These are phyloP conservation scores for Wallacemonas sp. DNA, from an alignment of 208 protist species.

Conservation along the genomic window DNA sequence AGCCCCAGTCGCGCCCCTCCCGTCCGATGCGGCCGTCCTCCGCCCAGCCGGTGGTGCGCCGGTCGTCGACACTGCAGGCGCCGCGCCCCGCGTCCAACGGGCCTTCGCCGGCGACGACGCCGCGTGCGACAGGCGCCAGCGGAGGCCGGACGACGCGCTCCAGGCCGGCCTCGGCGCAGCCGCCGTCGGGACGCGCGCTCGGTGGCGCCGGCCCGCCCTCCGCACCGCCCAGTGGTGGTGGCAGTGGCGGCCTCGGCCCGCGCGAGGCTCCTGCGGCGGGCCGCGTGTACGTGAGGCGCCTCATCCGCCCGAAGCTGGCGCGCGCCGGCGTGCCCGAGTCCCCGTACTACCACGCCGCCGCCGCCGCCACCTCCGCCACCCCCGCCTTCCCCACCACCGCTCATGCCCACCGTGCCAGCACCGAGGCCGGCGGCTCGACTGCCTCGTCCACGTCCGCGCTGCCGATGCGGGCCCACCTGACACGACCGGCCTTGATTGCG, in stretches of 20 bases:
- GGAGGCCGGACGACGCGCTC: too few species aligned
- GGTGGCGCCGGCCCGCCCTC: not conserved
- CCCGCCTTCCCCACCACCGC: not conserved
- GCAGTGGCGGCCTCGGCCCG: not conserved
- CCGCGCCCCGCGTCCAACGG: too few species aligned
- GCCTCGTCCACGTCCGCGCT: not conserved
- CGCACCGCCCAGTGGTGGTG: not conserved
- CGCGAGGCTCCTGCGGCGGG: not conserved
- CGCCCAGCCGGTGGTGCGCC: not conserved
- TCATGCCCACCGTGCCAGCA: not conserved
- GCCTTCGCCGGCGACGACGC: too few species aligned
- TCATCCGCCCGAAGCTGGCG: not conserved
- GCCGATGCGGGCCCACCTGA: slow-evolving; percentile 1
- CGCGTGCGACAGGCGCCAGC: too few species aligned
- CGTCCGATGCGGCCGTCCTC: not conserved
- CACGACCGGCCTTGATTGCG: slow-evolving; percentile 1
- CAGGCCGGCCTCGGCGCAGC: slow-evolving; percentile 1
- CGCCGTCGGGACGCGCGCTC: not conserved
- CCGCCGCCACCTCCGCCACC: not conserved
- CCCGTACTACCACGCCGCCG: not conserved
- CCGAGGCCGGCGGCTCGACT: not conserved
- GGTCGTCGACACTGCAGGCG: too few species aligned
- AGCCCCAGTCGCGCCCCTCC: not conserved
- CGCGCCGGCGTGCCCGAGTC: not conserved
- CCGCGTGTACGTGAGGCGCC: slow-evolving; percentile 9